Conservation (phyloP, 225 moss, liverwort and hornwort genomes). For the Pseudisothecium myosuroides region DNA sequence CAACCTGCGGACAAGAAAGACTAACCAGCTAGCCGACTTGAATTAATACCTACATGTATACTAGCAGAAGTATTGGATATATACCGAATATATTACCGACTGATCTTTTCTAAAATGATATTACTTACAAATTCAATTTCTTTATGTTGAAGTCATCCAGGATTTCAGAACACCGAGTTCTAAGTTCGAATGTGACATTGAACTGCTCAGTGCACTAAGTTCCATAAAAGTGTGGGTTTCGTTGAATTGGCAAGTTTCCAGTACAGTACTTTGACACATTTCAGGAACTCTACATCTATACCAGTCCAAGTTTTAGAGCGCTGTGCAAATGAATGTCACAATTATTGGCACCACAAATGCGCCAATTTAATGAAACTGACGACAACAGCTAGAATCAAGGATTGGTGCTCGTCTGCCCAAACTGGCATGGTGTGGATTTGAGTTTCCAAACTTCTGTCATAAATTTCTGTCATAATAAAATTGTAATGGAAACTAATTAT, state of each 20-base stretch:
- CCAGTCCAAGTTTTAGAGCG: no score
- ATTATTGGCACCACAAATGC: not conserved
- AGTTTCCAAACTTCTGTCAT: not conserved
- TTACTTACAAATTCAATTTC: not conserved
- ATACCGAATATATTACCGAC: not conserved
- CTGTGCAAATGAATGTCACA: not conserved
- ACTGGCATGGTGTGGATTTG: not conserved
- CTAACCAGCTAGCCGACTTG: not conserved
- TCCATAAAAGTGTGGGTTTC: not conserved
- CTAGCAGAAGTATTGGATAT: no score
- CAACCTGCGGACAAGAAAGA: not conserved
- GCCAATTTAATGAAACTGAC: not conserved
- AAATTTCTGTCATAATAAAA: no score
- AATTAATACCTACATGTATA: not conserved
- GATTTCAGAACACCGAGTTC: not conserved
- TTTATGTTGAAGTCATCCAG: no score
- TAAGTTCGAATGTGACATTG: not conserved
- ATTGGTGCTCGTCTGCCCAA: not conserved
- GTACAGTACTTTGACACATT: not conserved
- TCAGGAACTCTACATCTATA: no score
- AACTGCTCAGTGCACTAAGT: not conserved
- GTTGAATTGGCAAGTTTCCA: not conserved
- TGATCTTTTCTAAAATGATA: not conserved
- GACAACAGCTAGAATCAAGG: not conserved
- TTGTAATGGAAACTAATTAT: no score